Percentiles rank a stretch among this genome's conserved stretches.
Conservation (phyloP, 306 rosid species). For the Glycine tomentella region DNA sequence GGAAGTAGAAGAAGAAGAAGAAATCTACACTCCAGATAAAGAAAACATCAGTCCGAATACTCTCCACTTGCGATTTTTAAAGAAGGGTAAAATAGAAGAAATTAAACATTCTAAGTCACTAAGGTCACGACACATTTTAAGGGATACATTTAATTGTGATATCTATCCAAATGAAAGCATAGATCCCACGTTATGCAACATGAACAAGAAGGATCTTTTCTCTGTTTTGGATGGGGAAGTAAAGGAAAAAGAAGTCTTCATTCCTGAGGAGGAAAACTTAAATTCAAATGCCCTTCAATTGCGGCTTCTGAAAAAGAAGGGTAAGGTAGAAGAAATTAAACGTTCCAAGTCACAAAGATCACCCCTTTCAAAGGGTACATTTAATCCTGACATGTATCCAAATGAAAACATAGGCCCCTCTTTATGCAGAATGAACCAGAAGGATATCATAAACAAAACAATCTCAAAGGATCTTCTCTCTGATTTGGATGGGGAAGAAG, state of each 20-base stretch:
- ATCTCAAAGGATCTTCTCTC: conserved; percentile 15
- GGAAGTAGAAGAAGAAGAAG: conserved; percentile 49
- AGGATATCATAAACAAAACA: background rate
- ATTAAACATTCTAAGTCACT: too few species aligned
- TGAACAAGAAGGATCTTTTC: too few species aligned
- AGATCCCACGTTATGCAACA: too few species aligned
- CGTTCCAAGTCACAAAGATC: conserved; percentile 44
- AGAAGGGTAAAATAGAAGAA: too few species aligned
- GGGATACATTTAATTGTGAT: too few species aligned
- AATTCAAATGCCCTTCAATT: conserved; percentile 63
- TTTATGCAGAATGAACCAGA: conserved; percentile 54
- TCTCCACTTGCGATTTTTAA: too few species aligned
- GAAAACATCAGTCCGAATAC: too few species aligned
- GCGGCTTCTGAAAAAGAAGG: conserved; percentile 54
- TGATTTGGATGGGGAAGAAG: conserved; percentile 48
- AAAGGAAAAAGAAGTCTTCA: conserved; percentile 49
- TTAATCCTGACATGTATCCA: conserved; percentile 30
- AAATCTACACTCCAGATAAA: background rate
- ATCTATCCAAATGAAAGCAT: too few species aligned
- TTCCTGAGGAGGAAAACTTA: conserved; percentile 76
- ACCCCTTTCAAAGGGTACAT: conserved; percentile 39
- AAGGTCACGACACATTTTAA: too few species aligned
- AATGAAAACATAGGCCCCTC: conserved; percentile 45
- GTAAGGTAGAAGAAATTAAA: conserved; percentile 48
- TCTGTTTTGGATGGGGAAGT: too few species aligned